Evolutionary conservation across 2,329 filamentous ascomycete genomes (phyloP).

Genomic region (Mycosphaerella sp.): DNA sequence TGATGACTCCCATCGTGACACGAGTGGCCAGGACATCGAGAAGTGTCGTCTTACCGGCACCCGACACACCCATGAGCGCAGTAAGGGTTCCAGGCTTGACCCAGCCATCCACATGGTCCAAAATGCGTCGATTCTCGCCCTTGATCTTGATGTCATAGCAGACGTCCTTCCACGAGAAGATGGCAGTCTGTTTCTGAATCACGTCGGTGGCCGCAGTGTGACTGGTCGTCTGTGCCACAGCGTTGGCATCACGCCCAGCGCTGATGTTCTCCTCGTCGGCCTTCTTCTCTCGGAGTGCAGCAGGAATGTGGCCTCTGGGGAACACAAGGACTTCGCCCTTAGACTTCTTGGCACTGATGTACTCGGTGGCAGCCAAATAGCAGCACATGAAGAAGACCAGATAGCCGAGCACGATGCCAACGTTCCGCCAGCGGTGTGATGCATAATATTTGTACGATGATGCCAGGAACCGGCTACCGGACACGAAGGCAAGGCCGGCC

Average conservation of each 20-base stretch:
- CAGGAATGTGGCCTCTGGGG: slow-evolving; percentile 41
- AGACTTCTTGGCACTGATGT: slow-evolving; percentile 45
- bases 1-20: slow-evolving; percentile 81
- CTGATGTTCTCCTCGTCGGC: slow-evolving; percentile 32
- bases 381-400: slow-evolving; percentile 38
- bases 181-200: slow-evolving; percentile 60
- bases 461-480: slow-evolving; percentile 34
- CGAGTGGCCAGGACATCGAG: slow-evolving; percentile 80
- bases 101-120: slow-evolving; percentile 86
- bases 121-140: slow-evolving; percentile 62
- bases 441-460: slow-evolving; percentile 32
- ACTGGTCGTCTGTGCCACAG: slow-evolving; percentile 33
- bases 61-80: slow-evolving; percentile 83
- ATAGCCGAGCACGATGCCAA: slow-evolving; percentile 43
- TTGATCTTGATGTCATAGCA: slow-evolving; percentile 79
- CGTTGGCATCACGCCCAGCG: slow-evolving; percentile 9
- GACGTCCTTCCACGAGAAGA: slow-evolving; percentile 81
- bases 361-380: slow-evolving; percentile 43
- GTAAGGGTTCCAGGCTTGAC: slow-evolving; percentile 88
- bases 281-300: slow-evolving; percentile 47
- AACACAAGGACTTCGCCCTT: slow-evolving; percentile 49
- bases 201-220: slow-evolving; percentile 39
- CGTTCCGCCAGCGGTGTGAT: slow-evolving; percentile 44
- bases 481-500: slow-evolving; percentile 36
- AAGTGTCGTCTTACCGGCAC: slow-evolving; percentile 90